These are phyloP conservation scores for Podospora australis DNA, from an alignment of 495 filamentous ascomycete species.

Conservation along the genomic window DNA sequence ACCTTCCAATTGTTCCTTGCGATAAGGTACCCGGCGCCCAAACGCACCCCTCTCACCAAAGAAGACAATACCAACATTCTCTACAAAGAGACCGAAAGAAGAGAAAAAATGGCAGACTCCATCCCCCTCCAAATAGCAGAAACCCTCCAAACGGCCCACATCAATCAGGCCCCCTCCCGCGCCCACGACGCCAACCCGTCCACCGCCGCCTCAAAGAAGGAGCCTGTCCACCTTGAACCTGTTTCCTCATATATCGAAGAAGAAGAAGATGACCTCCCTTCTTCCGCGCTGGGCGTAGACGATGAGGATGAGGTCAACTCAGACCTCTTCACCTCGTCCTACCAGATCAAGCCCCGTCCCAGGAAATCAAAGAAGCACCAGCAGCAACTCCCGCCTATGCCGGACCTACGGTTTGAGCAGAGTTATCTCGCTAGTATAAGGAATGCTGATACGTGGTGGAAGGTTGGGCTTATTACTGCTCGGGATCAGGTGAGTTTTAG, in stretches of 20 bases:
- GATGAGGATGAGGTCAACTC: conserved; percentile 39
- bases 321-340: conserved; percentile 50
- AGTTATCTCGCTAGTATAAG: conserved; percentile 85
- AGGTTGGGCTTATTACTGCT: conserved; percentile 74
- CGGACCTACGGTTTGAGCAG: conserved; percentile 94
- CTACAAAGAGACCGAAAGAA: too few relatives aligned
- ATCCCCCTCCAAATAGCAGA: conserved; percentile 60
- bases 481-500: conserved; percentile 66
- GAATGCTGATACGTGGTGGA: conserved; percentile 66
- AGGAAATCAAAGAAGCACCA: too few relatives aligned
- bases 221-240: conserved; percentile 33
- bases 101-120: conserved; percentile 31
- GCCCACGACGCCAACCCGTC: conserved; percentile 75
- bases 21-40: too few relatives aligned
- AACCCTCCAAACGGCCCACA: conserved; percentile 70
- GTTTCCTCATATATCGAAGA: conserved; percentile 19
- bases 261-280: conserved; percentile 23
- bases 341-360: conserved; percentile 45
- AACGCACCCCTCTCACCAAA: too few relatives aligned
- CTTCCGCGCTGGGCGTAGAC: conserved; percentile 9
- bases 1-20: too few relatives aligned
- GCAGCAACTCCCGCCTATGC: conserved; percentile 68
- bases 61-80: too few relatives aligned
- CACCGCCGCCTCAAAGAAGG: conserved; percentile 58
- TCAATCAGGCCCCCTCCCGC: conserved; percentile 62